A percentile compares a stretch with the other conserved stretches of the same genome.
phyloP scores from a whole-genome alignment of 2,329 filamentous ascomycete species.

The Malbranchea cinnamomea region DNA sequence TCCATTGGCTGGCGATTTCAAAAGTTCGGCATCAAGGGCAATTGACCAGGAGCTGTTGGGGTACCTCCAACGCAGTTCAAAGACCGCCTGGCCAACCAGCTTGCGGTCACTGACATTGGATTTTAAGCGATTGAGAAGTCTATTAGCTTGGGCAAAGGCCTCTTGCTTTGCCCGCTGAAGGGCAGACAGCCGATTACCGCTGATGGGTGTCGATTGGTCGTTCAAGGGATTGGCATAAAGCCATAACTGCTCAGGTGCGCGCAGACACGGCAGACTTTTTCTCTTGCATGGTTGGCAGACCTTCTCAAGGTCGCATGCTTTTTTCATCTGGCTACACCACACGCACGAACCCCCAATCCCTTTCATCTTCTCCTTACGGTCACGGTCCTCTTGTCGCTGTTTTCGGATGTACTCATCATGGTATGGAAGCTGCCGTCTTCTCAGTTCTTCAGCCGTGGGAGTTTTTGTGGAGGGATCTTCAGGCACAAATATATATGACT shows the following conservation, averaged over 20 bases:
- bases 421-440: no score
- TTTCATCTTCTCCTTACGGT: conserved; percentile 11
- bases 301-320: conserved; percentile 12
- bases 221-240: conserved; percentile 5
- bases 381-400: conserved; percentile 9
- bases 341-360: conserved; percentile 16
- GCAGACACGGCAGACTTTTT: conserved; percentile 12
- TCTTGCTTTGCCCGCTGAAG: conserved; percentile 3
- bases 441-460: no score
- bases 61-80: conserved; percentile 10
- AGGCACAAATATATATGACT: conserved; percentile 1
- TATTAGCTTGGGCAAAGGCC: conserved; percentile 6
- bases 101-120: conserved; percentile 1
- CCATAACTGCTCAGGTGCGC: conserved; percentile 10
- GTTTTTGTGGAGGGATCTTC: conserved; percentile 7
- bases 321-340: conserved; percentile 17
- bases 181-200: background rate
- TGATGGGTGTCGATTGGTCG: background rate
- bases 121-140: conserved; percentile 4
- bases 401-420: no score
- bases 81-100: conserved; percentile 3
- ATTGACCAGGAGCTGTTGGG: conserved; percentile 5
- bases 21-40: conserved; percentile 5
- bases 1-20: conserved; percentile 1
- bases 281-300: conserved; percentile 13